Evolutionary conservation across 2,329 filamentous ascomycete species (phyloP), one percentile per base, ranked within the genome.

Genomic region (Exophiala phaeomuriformis): DNA sequence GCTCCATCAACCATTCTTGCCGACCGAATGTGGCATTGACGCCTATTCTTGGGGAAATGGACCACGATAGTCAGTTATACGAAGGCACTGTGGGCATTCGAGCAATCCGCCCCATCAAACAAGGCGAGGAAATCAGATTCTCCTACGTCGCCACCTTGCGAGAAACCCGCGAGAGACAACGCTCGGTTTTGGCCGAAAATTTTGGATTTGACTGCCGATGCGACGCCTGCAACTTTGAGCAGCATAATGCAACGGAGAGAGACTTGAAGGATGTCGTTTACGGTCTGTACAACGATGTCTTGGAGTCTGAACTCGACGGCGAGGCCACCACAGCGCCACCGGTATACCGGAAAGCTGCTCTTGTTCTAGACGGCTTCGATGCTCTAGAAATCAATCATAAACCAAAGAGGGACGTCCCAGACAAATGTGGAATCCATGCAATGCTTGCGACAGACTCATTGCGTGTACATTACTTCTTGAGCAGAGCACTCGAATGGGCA

Each of bases 181-280:
- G 55, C 37, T 27, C 52, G 2, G 39, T 53, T 10, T 52, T 59
- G 8, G 37, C 42, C n/a, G 31, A 49, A 1, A 43, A 49, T 2
- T 64, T 58, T 47, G 58, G 53, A 0, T 68, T 66, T 49, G 36
- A 57, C 2, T 68, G 66, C 47, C 36, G 29, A 9, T 68, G 67
- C 55, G 37, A 55, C 2, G 29, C 35, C 3, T 68, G 66, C 49
- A 27, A 47, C 39, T 8, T 43, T 2, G 57, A 50, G 4, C 19
- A 50, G 30, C 32, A 46, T 2, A 41, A 55, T 29, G 6, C 39
- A 9, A 32, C 10, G 10, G 19, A 36, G 12, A 33, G 39, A 29
- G 39, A 31, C 28, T 19, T 52, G 45, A 49, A 47, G 40, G 9
- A 55, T 12, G 41, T 28, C 12, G 49, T 51, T 7, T 47, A 45